Evolutionary conservation across 768 basidiomycete species (phyloP), one percentile per base, ranked within the genome.

Genomic region (Amanita subjunquillea): DNA sequence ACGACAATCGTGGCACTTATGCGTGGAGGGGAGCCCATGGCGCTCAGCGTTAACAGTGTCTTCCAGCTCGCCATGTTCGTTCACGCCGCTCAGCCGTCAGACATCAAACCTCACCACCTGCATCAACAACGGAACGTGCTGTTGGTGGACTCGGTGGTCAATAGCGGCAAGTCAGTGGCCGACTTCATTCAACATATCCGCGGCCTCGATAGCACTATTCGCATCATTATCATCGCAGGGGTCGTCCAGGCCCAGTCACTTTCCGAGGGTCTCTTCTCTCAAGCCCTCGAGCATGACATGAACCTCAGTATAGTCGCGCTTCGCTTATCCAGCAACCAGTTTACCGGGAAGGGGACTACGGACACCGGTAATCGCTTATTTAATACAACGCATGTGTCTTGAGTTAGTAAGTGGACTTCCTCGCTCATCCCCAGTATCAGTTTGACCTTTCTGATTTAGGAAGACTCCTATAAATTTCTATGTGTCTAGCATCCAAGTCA

Each of bases 1-100:
- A 62, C 58, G 8, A 32, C 53, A 39, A 60, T 60, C 44, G 46
- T 47, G 46, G 46, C 46, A 20, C 46, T 47, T 22, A 47, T 63
- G 62, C 62, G 59, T 40, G 62, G 61, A 22, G 62, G 46, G 22
- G 46, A 62, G 54, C 60, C 59, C 13, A 59, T 63, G 59, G 62
- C 61, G 25, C 39, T 50, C 6, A 54, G 61, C 51, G 53, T 62
- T 22, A 59, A 49, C 48, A 52, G 50, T 8, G 60, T 54, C 38
- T 41, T 62, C 23, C 56, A 49, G 7, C 54, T 51, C 27, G 58
- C 61, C 39, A 59, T 57, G 61, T 62, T 61, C 42, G 54, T 62
- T 37, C 62, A 63, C 54, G 59, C 59, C 10, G 22, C 30, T 36
- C 29, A 47, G 32, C 51, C 61, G n/a, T 45, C 51, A 9, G 62